A percentile compares a stretch with the other conserved stretches of the same genome.
phyloP scores from a whole-genome alignment of 148 eudicot species.

The Salicornia ramosissima region DNA sequence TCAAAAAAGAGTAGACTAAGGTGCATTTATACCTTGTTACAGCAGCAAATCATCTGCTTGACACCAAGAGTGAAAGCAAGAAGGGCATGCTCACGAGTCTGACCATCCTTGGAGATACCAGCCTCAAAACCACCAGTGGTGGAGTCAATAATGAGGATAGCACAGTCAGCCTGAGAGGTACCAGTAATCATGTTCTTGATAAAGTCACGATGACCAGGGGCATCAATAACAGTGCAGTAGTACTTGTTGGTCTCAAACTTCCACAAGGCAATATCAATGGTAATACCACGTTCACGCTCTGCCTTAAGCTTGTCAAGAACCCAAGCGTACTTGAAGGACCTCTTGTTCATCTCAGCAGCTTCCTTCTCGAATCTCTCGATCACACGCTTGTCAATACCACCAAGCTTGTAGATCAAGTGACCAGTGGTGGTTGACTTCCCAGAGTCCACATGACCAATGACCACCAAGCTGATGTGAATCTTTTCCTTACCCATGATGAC shows the following conservation, averaged over 20 bases:
- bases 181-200: constrained; percentile 56
- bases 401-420: constrained; percentile 56
- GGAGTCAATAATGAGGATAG: constrained; percentile 50
- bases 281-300: constrained; percentile 48
- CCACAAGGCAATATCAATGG: constrained; percentile 52
- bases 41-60: constrained; percentile 50
- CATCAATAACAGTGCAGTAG: constrained; percentile 49
- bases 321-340: constrained; percentile 60
- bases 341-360: constrained; percentile 64
- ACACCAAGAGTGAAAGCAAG: constrained; percentile 61
- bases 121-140: constrained; percentile 60
- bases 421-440: constrained; percentile 52
- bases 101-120: constrained; percentile 57
- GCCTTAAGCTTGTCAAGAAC: constrained; percentile 57
- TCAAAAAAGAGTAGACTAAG: too few species aligned
- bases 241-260: constrained; percentile 50
- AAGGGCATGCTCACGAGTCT: constrained; percentile 57
- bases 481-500: constrained; percentile 47
- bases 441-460: constrained; percentile 55
- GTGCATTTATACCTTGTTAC: constrained; percentile 39
- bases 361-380: constrained; percentile 63
- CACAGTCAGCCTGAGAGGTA: constrained; percentile 55
- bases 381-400: constrained; percentile 57
- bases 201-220: constrained; percentile 44
- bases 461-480: constrained; percentile 42